Evolutionary conservation across 257 asterid species (phyloP).

Genomic region (Solanum sitiens): DNA sequence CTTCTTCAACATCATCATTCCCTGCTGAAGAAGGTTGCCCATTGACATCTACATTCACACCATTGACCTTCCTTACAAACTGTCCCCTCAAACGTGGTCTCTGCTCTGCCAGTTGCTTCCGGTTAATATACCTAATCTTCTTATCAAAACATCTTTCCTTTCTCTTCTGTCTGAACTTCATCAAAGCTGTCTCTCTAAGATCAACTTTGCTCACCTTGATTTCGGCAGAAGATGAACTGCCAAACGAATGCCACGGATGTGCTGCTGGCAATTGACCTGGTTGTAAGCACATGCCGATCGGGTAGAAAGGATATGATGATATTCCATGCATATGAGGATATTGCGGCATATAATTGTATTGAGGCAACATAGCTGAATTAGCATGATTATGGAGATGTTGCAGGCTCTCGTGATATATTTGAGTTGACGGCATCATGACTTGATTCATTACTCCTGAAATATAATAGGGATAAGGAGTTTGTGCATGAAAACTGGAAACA

Average conservation of each 20-base stretch:
- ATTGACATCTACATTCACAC: slow-evolving; percentile 63
- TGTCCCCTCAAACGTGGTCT: slow-evolving; percentile 91
- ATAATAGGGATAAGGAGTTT: slow-evolving; percentile 45
- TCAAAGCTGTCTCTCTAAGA: slow-evolving; percentile 79
- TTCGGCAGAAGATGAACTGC: slow-evolving; percentile 29
- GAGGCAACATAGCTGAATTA: slow-evolving; percentile 41
- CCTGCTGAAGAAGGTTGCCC: slow-evolving; percentile 66
- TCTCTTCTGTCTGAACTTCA: slow-evolving; percentile 84
- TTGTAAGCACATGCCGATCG: slow-evolving; percentile 51
- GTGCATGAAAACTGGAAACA: slow-evolving; percentile 30
- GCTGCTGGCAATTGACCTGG: slow-evolving; percentile 56
- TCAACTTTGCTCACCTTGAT: slow-evolving; percentile 35
- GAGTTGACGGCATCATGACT: slow-evolving; percentile 29
- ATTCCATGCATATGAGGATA: slow-evolving; percentile 48
- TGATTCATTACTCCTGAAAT: slow-evolving; percentile 60
- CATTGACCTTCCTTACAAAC: slow-evolving; percentile 80
- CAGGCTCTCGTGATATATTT: slow-evolving; percentile 32
- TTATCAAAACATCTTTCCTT: slow-evolving; percentile 90
- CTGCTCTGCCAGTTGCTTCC: slow-evolving; percentile 77
- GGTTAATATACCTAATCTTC: slow-evolving; percentile 77
- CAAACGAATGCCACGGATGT: slow-evolving; percentile 50
- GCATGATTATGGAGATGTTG: slow-evolving; percentile 37
- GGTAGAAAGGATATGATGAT: slow-evolving; percentile 54
- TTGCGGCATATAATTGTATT: slow-evolving; percentile 43
- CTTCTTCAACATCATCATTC: slow-evolving; percentile 38